Evolutionary conservation across 148 eudicot genomes (phyloP).

Genomic region (Camellia lanceoleosa): DNA sequence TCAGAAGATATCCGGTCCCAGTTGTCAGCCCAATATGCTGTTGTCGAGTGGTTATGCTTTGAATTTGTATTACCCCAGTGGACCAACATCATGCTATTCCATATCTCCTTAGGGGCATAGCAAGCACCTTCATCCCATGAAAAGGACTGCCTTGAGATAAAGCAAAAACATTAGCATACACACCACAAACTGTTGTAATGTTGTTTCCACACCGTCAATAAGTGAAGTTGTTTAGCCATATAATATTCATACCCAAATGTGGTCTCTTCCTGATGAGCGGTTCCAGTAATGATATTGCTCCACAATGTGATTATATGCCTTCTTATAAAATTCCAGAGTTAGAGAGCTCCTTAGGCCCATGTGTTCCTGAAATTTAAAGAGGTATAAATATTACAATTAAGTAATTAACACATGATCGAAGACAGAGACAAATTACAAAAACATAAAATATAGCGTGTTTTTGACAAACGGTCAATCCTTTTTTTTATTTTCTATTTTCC

Average conservation of each 20-base stretch:
- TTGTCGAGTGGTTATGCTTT: slow-evolving; percentile 83
- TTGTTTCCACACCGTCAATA: neutral
- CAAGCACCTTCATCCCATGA: slow-evolving; percentile 99
- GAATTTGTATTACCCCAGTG: slow-evolving; percentile 97
- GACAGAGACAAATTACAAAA: too few relatives aligned
- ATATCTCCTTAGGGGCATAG: slow-evolving; percentile 96
- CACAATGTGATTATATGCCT: slow-evolving; percentile 69
- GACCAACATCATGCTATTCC: slow-evolving; percentile 98
- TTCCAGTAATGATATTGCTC: slow-evolving; percentile 83
- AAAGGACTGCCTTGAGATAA: slow-evolving; percentile 68
- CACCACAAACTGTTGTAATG: neutral
- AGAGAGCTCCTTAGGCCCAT: slow-evolving; percentile 71
- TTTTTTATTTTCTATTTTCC: too few relatives aligned
- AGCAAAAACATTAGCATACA: slow-evolving; percentile 20
- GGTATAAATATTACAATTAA: neutral
- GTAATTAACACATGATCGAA: too few relatives aligned
- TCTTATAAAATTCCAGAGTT: slow-evolving; percentile 68
- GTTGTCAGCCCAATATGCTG: slow-evolving; percentile 85
- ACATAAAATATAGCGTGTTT: too few relatives aligned
- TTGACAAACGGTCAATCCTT: too few relatives aligned
- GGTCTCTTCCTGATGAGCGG: slow-evolving; percentile 81
- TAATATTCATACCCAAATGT: slow-evolving; percentile 62
- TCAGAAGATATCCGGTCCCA: slow-evolving; percentile 67
- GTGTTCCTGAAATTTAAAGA: slow-evolving; percentile 44
- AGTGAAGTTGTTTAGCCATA: neutral